Base-by-base conservation (phyloP, 208 protist genomes). In the Sergeia podlipaevii region DNA sequence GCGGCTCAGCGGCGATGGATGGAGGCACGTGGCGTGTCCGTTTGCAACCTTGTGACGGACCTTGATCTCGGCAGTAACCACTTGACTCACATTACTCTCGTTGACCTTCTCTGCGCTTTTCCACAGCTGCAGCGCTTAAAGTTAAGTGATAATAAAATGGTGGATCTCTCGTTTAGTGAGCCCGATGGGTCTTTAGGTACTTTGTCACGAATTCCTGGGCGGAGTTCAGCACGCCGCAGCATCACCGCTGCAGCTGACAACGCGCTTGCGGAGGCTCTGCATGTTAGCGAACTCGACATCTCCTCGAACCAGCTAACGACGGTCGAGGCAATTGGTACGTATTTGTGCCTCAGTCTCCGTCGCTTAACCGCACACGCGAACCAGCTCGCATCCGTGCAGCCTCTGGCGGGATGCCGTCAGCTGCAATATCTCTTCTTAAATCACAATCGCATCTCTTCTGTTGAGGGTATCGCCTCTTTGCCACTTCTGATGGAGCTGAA, bases 31-130 rank as follows among this genome's bases (percentile, higher is more conserved):
- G 44, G 11, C 13, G 24, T 64, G 23, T 39, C 37, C 15, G 50
- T 58, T 7, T 42, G 46, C 13, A 33, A 59, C 4, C 61, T 70
- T 29, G 68, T 79, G 20, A 32, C 50, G 20, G 68, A 80, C 26
- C 41, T 95, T n/a, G 76, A 95, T 47, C 27, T 95, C 1, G 78
- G 87, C 50, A 76, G 76, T 33, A 95, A 95, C 37, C 33, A 54
- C 0, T 37, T 95, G 42, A 26, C 1, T 5, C 39, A 26, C 1
- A 8, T 94, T 0, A 60, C 69, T 15, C 38, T 90, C 17, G 32
- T 64, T 10, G 78, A 80, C 15, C 47, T 82, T 0, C 60, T 89
- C 7, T 57, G 62, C 32, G 54, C 72, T 2, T 89, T 90, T 42
- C 65, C 83, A 2, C 41, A 56, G 0, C 37, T 94, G 17, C 48